Evolutionary conservation across 108 stramenopile genomes (phyloP).

Genomic region (Skeletonema menzelii): DNA sequence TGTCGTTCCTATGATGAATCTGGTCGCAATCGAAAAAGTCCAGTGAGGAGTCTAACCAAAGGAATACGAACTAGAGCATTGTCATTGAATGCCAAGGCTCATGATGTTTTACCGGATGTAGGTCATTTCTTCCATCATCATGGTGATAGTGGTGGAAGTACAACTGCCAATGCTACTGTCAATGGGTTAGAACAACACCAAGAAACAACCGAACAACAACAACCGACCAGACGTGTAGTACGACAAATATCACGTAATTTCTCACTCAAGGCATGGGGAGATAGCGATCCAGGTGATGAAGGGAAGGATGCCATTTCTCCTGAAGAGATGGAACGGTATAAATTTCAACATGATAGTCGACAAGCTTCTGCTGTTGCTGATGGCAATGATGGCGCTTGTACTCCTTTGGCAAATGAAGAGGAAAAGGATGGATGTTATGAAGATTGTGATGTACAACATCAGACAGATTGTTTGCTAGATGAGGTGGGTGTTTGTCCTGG

Average conservation of each 20-base stretch:
- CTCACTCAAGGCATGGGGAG: conserved; percentile 34
- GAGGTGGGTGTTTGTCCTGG: neutral
- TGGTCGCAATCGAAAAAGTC: neutral
- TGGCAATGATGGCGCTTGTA: neutral
- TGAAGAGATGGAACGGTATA: conserved; percentile 4
- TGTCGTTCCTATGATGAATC: neutral
- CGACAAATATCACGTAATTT: conserved; percentile 21
- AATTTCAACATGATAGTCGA: neutral
- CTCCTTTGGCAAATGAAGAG: neutral
- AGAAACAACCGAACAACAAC: neutral
- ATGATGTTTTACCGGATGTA: neutral
- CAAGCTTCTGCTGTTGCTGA: neutral
- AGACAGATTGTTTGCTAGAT: neutral
- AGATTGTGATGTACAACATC: too few relatives aligned
- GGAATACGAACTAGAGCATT: neutral
- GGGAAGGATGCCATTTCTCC: conserved; percentile 23
- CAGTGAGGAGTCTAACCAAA: neutral
- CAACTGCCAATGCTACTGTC: neutral
- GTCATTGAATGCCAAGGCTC: neutral
- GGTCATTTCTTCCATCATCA: conserved; percentile 8
- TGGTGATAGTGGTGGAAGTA: neutral
- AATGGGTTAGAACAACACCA: neutral
- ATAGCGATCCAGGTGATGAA: conserved; percentile 25
- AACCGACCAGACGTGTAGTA: neutral
- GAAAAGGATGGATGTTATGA: neutral